These are phyloP conservation scores for Akebia trifoliata DNA, from an alignment of 164 flowering plant species.

Conservation along the genomic window DNA sequence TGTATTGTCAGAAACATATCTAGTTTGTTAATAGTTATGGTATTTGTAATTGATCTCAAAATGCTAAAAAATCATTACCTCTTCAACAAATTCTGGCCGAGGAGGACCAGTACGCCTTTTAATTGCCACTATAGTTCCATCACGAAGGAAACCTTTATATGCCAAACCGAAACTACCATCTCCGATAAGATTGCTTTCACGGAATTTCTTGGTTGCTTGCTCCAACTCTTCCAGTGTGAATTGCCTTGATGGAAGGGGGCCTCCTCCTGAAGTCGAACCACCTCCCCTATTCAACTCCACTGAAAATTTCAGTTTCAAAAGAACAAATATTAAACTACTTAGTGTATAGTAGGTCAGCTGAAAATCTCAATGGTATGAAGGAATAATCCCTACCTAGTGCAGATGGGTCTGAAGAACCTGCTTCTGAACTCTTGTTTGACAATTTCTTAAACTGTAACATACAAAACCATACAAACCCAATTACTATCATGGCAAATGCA, in stretches of 20 bases:
- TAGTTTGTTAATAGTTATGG: no score
- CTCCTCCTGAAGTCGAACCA: constrained; percentile 27
- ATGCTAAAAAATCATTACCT: constrained; percentile 30
- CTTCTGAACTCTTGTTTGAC: constrained; percentile 49
- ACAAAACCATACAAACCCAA: constrained; percentile 38
- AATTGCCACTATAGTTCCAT: constrained; percentile 66
- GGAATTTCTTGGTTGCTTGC: constrained; percentile 56
- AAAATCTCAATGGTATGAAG: constrained; percentile 2
- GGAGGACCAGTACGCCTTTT: constrained; percentile 52
- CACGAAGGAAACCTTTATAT: constrained; percentile 59
- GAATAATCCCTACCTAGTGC: constrained; percentile 40
- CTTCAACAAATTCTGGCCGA: constrained; percentile 39
- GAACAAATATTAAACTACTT: background rate
- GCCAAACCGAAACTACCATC: constrained; percentile 60
- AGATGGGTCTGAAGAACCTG: constrained; percentile 74
- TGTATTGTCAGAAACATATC: no score
- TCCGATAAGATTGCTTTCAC: constrained; percentile 51
- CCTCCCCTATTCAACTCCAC: constrained; percentile 45
- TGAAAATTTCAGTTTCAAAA: constrained; percentile 12
- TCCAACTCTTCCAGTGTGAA: constrained; percentile 57
- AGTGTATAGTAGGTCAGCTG: background rate
- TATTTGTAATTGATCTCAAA: no score
- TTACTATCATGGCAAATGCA: constrained; percentile 25
- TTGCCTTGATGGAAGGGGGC: constrained; percentile 24
- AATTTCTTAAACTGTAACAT: constrained; percentile 26